A percentile compares a stretch with the other conserved stretches of the same genome.
phyloP scores from a whole-genome alignment of 2,329 filamentous ascomycete genomes.

The Sordariomycetes sp. region DNA sequence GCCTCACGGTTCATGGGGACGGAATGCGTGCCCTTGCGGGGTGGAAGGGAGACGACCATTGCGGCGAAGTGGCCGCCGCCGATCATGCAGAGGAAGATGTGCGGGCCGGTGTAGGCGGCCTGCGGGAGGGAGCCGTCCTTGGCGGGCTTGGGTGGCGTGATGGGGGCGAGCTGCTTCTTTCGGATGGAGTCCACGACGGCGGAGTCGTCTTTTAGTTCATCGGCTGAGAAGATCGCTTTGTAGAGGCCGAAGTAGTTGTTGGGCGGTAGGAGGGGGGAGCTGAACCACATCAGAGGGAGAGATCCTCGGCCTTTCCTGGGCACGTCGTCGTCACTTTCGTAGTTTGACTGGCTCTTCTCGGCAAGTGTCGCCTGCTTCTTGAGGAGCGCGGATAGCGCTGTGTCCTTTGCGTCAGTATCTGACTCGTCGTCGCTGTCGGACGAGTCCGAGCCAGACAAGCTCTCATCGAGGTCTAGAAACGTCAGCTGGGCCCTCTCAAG shows the following conservation, averaged over 20 bases:
- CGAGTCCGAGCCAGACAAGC: slow-evolving; percentile 75
- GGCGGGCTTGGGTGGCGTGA: slow-evolving; percentile 33
- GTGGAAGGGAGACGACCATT: slow-evolving; percentile 83
- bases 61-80: slow-evolving; percentile 95
- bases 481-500: not conserved
- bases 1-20: slow-evolving; percentile 73
- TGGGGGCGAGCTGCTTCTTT: slow-evolving; percentile 64
- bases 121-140: slow-evolving; percentile 44
- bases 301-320: slow-evolving; percentile 45
- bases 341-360: slow-evolving; percentile 30
- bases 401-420: slow-evolving; percentile 44
- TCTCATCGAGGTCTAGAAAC: slow-evolving; percentile 62
- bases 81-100: slow-evolving; percentile 97
- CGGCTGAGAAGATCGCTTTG: slow-evolving; percentile 60
- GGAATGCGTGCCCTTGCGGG: slow-evolving; percentile 57
- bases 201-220: slow-evolving; percentile 52
- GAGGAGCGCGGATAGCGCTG: slow-evolving; percentile 60
- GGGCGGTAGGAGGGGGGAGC: slow-evolving; percentile 57
- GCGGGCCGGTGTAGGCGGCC: slow-evolving; percentile 54
- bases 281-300: slow-evolving; percentile 75
- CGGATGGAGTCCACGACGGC: slow-evolving; percentile 55
- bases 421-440: slow-evolving; percentile 57
- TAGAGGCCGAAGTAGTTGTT: slow-evolving; percentile 82
- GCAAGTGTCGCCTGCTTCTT: slow-evolving; percentile 72
- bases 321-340: slow-evolving; percentile 30